phyloP scores from a whole-genome alignment of 768 basidiomycete species.

The Amanita phalloides region DNA sequence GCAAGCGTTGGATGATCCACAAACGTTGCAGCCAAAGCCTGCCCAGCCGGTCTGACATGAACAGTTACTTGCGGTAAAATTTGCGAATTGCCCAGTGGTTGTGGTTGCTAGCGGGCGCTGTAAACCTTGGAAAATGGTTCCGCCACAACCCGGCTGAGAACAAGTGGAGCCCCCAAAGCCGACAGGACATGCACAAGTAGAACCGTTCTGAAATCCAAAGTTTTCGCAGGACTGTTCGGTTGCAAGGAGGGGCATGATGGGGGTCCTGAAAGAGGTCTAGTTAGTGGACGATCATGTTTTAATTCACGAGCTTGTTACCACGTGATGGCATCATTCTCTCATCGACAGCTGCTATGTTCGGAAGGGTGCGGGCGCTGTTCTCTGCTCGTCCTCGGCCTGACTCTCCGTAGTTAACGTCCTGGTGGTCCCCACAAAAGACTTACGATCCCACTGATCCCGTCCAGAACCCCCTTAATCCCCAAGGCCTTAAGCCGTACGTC shows the following conservation, averaged over 20 bases:
- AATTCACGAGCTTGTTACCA: background rate
- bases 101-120: slow-evolving; percentile 38
- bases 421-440: slow-evolving; percentile 44
- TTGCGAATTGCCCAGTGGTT: slow-evolving; percentile 38
- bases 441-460: slow-evolving; percentile 70
- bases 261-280: background rate
- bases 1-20: slow-evolving; percentile 57
- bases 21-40: slow-evolving; percentile 76
- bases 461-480: slow-evolving; percentile 83
- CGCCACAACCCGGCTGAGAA: slow-evolving; percentile 64
- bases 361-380: slow-evolving; percentile 18
- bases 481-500: slow-evolving; percentile 91
- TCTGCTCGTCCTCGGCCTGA: background rate
- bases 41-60: slow-evolving; percentile 67
- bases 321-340: background rate
- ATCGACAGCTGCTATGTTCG: slow-evolving; percentile 24
- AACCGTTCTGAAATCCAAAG: slow-evolving; percentile 47
- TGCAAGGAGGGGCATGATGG: slow-evolving; percentile 9
- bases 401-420: slow-evolving; percentile 33
- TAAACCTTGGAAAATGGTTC: slow-evolving; percentile 68
- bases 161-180: slow-evolving; percentile 74
- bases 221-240: slow-evolving; percentile 51
- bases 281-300: background rate
- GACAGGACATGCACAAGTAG: slow-evolving; percentile 64
- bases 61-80: slow-evolving; percentile 60